Percentiles rank a stretch among this genome's conserved stretches.
These are phyloP conservation scores for Alternaria sp. DNA, from an alignment of 2,329 filamentous ascomycete genomes.

Conservation along the genomic window DNA sequence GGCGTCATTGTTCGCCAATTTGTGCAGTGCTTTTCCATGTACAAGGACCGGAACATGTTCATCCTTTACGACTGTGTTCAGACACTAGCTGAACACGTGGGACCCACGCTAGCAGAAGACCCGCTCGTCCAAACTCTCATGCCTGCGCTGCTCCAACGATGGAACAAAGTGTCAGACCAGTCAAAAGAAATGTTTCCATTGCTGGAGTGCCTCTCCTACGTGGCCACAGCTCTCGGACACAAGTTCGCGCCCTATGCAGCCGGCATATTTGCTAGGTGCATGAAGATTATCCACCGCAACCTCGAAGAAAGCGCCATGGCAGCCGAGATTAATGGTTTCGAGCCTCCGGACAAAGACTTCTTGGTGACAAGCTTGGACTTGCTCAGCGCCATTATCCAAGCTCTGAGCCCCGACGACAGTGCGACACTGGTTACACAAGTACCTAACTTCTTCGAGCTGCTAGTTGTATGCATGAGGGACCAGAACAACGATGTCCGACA, in stretches of 20 bases:
- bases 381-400: constrained; percentile 91
- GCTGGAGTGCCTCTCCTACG: constrained; percentile 94
- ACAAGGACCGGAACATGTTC: constrained; percentile 99
- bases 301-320: constrained; percentile 80
- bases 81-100: constrained; percentile 91
- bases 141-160: constrained; percentile 88
- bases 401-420: constrained; percentile 76
- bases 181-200: constrained; percentile 93
- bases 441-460: constrained; percentile 86
- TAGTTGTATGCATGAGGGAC: constrained; percentile 93
- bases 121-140: constrained; percentile 86
- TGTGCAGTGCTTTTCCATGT: constrained; percentile 88
- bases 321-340: constrained; percentile 71
- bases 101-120: constrained; percentile 78
- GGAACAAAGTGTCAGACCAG: constrained; percentile 85
- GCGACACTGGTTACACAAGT: constrained; percentile 77
- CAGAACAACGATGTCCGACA: constrained; percentile 90
- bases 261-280: constrained; percentile 86
- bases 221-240: constrained; percentile 83
- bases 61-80: constrained; percentile 99
- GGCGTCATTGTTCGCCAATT: constrained; percentile 91
- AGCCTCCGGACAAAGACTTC: constrained; percentile 94
- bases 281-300: constrained; percentile 90
- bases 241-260: constrained; percentile 84
- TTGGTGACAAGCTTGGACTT: constrained; percentile 93